A percentile compares a stretch with the other conserved stretches of the same genome.
Conservation (phyloP, 1,284 basidiomycete genomes). For the Fomitopsis betulina region DNA sequence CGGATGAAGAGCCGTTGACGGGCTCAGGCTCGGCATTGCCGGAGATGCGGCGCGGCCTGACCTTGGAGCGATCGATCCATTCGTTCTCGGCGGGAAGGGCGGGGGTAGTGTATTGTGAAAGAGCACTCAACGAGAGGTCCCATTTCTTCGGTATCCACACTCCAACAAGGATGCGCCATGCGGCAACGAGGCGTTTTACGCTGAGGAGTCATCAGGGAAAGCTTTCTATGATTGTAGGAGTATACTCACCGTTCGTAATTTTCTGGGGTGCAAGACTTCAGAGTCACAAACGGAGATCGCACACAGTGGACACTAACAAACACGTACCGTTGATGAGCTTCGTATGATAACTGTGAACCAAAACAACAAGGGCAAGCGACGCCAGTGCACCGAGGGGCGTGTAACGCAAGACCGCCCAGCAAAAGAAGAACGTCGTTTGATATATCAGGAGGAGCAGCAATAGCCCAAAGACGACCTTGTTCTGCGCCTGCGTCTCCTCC, state of each 20-base stretch:
- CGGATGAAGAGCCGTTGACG: slow-evolving; percentile 11
- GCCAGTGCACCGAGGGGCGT: slow-evolving; percentile 46
- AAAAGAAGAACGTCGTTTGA: slow-evolving; percentile 74
- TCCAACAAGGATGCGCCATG: slow-evolving; percentile 88
- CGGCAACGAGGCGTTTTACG: slow-evolving; percentile 76
- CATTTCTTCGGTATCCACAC: slow-evolving; percentile 82
- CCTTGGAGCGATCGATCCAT: slow-evolving; percentile 56
- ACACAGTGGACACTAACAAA: slow-evolving; percentile 5
- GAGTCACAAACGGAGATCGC: slow-evolving; percentile 21
- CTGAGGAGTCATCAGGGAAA: slow-evolving; percentile 30
- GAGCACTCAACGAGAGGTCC: slow-evolving; percentile 67
- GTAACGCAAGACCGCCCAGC: slow-evolving; percentile 79
- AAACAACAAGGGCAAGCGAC: slow-evolving; percentile 47
- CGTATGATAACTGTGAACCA: slow-evolving; percentile 80
- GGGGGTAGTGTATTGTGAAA: slow-evolving; percentile 74
- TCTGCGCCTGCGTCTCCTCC: slow-evolving; percentile 90
- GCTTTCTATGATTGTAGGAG: background rate
- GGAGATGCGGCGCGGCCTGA: slow-evolving; percentile 15
- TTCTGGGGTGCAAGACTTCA: slow-evolving; percentile 31
- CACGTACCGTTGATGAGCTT: slow-evolving; percentile 67
- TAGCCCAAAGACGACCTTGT: slow-evolving; percentile 84
- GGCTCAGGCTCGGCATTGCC: slow-evolving; percentile 22
- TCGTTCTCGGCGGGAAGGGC: slow-evolving; percentile 59
- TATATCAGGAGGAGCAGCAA: slow-evolving; percentile 75
- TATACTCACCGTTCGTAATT: slow-evolving; percentile 73